A percentile compares a stretch with the other conserved stretches of the same genome.
These are phyloP conservation scores for Selaginella tamariscina DNA, from an alignment of 75 land plant species.

Conservation along the genomic window DNA sequence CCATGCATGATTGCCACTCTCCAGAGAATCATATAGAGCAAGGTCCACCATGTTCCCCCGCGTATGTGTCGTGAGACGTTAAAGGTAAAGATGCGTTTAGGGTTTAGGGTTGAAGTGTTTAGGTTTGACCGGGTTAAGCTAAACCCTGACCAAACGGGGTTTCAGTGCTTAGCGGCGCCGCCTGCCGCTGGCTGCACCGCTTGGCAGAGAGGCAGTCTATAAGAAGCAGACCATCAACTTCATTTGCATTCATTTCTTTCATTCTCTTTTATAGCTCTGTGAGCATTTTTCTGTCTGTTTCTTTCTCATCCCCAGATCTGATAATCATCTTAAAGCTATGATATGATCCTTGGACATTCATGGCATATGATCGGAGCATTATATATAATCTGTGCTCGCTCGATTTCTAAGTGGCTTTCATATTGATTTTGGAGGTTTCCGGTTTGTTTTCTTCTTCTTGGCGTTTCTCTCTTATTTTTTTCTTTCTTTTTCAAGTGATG, in stretches of 20 bases:
- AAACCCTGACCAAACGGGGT: too few species aligned
- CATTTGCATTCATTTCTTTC: neutral
- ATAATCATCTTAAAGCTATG: too few species aligned
- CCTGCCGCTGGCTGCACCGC: neutral
- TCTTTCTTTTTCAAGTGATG: too few species aligned
- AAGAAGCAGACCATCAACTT: neutral
- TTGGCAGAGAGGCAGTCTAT: neutral
- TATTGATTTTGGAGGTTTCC: too few species aligned
- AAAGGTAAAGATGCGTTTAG: neutral
- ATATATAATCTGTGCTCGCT: too few species aligned
- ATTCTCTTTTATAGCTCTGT: neutral
- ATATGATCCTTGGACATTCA: too few species aligned
- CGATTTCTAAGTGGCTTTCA: too few species aligned
- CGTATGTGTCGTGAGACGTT: too few species aligned
- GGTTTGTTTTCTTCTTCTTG: too few species aligned
- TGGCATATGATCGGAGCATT: too few species aligned
- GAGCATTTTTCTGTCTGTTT: neutral
- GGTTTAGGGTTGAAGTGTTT: neutral
- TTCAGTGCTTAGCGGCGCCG: neutral
- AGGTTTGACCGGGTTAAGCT: too few species aligned
- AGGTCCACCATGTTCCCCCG: neutral
- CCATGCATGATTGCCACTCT: conserved; percentile 1
- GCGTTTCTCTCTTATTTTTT: too few species aligned
- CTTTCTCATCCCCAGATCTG: neutral
- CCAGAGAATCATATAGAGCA: neutral